Base-by-base conservation (phyloP, 495 filamentous ascomycete species). In the Pseudevernia furfuracea region DNA sequence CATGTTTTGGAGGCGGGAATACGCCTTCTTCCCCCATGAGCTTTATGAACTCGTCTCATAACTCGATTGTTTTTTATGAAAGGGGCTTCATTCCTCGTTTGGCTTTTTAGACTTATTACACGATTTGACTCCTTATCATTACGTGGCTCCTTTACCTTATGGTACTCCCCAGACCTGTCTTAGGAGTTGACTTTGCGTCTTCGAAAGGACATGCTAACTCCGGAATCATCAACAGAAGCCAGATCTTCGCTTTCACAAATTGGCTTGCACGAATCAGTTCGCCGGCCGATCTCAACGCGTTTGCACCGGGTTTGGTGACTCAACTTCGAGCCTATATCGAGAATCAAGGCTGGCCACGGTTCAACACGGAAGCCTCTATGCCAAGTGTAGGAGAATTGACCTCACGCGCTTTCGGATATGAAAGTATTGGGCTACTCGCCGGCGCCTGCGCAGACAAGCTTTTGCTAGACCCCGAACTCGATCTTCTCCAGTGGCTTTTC, bases 201-300 rank as follows among this genome's bases (percentile, higher is more conserved):
- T 19, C 25, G 17, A 19, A 49, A 17, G 28, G 25, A 4, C 25
- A 19, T 32, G 14, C 49, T 53, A 32, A 53, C 15, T 30, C 14
- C 25, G 25, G 7, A 15, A 53, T 32, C 49, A 32, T 53, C 49
- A 32, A 32, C 30, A 55, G 52, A 55, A 85, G 86, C 56, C 90
- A 92, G 34, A 83, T 95, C n/a, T 92, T 97, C 70, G 85, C 85
- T 52, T 95, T 91, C 69, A 87, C 92, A 37, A 91, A 90, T 53
- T 96, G 92, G 86, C 84, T 92, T 28, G 89, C 91, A 10, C 82
- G 88, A 53, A 88, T 90, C 70, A 89, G 85, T 30, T 83, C 84
- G 15, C 73, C 76, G 12, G 78, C 77, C 21, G 80, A 84, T 53
- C 75, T 89, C 14, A 79, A 82, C 60, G 71, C 75, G 25, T 85